Evolutionary conservation across 2,329 filamentous ascomycete genomes (phyloP), one percentile per base, ranked within the genome.

Genomic region (Colletotrichum limetticola): DNA sequence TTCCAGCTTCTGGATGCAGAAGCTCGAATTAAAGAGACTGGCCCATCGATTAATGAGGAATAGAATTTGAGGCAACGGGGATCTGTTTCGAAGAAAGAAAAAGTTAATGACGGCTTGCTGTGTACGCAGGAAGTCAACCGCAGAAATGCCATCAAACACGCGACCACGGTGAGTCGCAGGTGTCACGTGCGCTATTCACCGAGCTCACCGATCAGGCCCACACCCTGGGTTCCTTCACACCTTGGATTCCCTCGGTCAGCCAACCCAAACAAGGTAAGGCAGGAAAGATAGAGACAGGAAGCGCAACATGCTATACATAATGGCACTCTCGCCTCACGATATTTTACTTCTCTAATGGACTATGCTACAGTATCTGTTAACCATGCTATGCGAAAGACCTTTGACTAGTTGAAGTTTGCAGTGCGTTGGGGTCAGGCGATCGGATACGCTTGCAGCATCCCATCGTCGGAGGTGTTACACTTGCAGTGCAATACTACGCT

Each of bases 91-190:
- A 24, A 63, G 19, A 16, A 16, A 5, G 9, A 30, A 22, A 42
- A 55, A n/a, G n/a, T n/a, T 0, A 56, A 22, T 22, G n/a, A 64
- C 52, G 28, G 49, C 19, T 56, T 56, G 16, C 7, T 30, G 35
- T 19, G 9, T 28, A 65, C 22, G 14, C 5, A 26, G 26, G 32
- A 57, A 42, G 52, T 65, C 4, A 65, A 65, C 32, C 11, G 32
- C 9, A 42, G 52, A 57, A 56, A 46, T 42, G 30, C 52, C n/a
- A 11, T 57, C 53, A 46, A 74, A 67, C 30, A 72, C 59, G 58
- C 60, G 67, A 58, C 3, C 42, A n/a, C 42, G 4, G 42, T n/a
- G 42, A 24, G 58, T 61, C 61, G 57, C 26, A 35, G 1, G 24
- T 24, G 24, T 65, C 62, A 65, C 62, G 62, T 64, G 66, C 3